Conservation (phyloP, 1,139 yeast genomes). For the Hemisphaericaspora xylofermentans region DNA sequence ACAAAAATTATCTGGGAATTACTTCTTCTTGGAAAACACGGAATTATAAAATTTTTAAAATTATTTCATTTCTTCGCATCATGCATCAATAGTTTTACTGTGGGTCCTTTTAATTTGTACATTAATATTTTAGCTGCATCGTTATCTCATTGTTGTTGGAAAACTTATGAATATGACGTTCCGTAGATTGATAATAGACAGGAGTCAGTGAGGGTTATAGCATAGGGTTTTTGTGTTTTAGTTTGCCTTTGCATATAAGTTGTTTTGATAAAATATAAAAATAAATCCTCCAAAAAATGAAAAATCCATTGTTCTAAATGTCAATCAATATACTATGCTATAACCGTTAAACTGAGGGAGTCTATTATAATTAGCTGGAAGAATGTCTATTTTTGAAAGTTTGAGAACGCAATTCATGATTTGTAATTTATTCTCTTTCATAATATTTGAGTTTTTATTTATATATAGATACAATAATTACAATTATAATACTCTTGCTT, state of each 20-base stretch:
- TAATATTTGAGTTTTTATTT: neutral
- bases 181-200: constrained; percentile 2
- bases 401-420: too few species aligned
- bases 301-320: too few species aligned
- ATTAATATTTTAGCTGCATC: constrained; percentile 5
- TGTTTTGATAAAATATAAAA: constrained; percentile 1
- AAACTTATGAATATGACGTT: constrained; percentile 6
- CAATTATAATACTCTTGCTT: too few species aligned
- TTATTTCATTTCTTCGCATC: constrained; percentile 6
- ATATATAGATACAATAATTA: too few species aligned
- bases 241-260: neutral
- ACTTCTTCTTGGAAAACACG: constrained; percentile 83
- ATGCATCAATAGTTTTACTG: constrained; percentile 4
- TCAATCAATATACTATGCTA: too few species aligned
- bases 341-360: too few species aligned
- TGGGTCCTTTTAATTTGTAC: constrained; percentile 4
- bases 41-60: constrained; percentile 21
- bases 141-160: constrained; percentile 3
- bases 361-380: too few species aligned
- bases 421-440: too few species aligned
- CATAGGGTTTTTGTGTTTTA: neutral
- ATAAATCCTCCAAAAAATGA: neutral
- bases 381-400: too few species aligned
- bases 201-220: neutral
- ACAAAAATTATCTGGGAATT: constrained; percentile 88